phyloP scores from a whole-genome alignment of 768 basidiomycete genomes.

The Serendipita indica region DNA sequence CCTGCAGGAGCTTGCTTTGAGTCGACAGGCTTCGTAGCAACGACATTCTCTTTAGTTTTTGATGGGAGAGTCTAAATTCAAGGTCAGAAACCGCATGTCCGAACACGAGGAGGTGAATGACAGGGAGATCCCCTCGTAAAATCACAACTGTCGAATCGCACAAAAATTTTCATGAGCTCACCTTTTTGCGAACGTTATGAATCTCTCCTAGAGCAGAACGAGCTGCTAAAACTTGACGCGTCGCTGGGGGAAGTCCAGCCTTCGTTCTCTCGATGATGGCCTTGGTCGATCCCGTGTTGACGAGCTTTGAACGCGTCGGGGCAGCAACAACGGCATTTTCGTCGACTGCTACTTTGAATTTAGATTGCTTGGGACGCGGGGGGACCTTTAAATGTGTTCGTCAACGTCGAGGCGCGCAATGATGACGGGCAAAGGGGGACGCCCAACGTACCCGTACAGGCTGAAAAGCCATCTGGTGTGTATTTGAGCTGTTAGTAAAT shows the following conservation, averaged over 20 bases:
- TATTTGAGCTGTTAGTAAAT: slow-evolving; percentile 3
- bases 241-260: background rate
- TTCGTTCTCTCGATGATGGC: background rate
- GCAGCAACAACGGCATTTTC: background rate
- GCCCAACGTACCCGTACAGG: background rate
- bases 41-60: slow-evolving; percentile 4
- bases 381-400: background rate
- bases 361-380: background rate
- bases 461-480: background rate
- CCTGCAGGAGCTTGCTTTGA: slow-evolving; percentile 28
- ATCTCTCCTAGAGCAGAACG: slow-evolving; percentile 7
- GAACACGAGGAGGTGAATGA: background rate
- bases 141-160: too few species aligned
- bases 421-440: background rate
- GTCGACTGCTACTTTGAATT: slow-evolving; percentile 6
- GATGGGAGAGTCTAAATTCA: background rate
- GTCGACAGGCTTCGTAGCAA: too few species aligned
- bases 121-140: too few species aligned
- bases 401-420: background rate
- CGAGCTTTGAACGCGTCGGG: background rate
- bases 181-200: slow-evolving; percentile 7
- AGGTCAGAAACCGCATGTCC: too few species aligned
- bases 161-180: background rate
- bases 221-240: background rate
- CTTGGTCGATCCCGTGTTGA: background rate